Percentiles rank a stretch among this genome's conserved stretches.
phyloP scores from a whole-genome alignment of 2,329 filamentous ascomycete species.

The Nothopassalora personata region DNA sequence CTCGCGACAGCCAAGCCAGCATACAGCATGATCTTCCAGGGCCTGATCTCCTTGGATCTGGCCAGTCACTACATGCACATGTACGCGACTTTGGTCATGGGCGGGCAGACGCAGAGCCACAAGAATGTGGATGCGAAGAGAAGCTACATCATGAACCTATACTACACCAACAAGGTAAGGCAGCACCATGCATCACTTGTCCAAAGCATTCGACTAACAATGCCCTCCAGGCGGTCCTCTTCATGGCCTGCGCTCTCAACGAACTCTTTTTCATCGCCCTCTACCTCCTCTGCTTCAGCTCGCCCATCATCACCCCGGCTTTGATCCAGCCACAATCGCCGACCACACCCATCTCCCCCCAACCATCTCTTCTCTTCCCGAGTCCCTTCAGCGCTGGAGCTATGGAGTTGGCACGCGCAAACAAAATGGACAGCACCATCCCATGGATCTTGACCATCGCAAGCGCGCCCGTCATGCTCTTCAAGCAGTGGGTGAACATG shows the following conservation, averaged over 20 bases:
- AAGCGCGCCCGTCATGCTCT: constrained; percentile 79
- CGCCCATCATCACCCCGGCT: constrained; percentile 78
- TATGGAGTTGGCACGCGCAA: constrained; percentile 82
- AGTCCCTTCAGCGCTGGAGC: constrained; percentile 89
- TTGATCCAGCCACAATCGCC: constrained; percentile 54
- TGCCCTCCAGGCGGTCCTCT: constrained; percentile 68
- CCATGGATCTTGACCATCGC: constrained; percentile 77
- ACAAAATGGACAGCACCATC: constrained; percentile 62
- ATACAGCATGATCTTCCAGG: constrained; percentile 91
- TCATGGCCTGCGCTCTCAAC: constrained; percentile 83
- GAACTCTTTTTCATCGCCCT: constrained; percentile 97
- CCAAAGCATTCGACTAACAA: constrained; percentile 6
- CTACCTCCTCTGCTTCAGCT: constrained; percentile 95
- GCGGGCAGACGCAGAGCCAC: constrained; percentile 72
- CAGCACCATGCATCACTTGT: not conserved
- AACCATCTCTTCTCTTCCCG: constrained; percentile 69
- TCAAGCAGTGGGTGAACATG: constrained; percentile 91
- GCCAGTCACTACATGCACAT: constrained; percentile 99
- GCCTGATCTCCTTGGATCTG: constrained; percentile 84
- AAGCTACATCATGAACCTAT: constrained; percentile 86
- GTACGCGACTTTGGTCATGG: constrained; percentile 90
- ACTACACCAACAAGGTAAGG: constrained; percentile 92
- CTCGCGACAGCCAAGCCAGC: constrained; percentile 89
- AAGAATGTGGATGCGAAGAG: constrained; percentile 87
- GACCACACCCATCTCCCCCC: constrained; percentile 34